Base-by-base conservation (phyloP, 129 eudicot genomes). In the Flaveria bidentis region DNA sequence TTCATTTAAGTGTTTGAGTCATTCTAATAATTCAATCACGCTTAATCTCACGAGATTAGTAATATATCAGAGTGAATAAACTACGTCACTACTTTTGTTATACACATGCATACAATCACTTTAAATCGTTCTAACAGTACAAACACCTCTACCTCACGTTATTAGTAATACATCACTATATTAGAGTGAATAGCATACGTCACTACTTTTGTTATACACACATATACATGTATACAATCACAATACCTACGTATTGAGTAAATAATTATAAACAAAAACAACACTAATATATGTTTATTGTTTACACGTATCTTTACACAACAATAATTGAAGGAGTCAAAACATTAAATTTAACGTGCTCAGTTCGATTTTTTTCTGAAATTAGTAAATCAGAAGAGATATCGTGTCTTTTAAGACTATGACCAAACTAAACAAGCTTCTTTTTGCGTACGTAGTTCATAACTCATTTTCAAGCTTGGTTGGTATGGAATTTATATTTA, bases 331-430 rank as follows among this genome's bases (percentile, higher is more conserved):
- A 33, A 58, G 36, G 67, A 49, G 18, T 64, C 17, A 22, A 50
- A 51, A 76, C 66, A 28, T 50, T 14, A 64, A 53, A 75, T 75
- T n/a, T 75, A 41, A 76, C 73, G 80, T 76, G 80, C 52, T 76
- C 6, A 11, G 5, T 65, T 17, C 10, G 5, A 25, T 1, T 20
- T 76, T 33, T 65, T 65, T 20, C 72, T 42, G 16, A 18, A 76
- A 76, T 65, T 76, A 23, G 80, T 65, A 50, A 76, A 64, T 65
- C 13, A 33, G 36, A 47, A 47, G 55, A 75, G 79, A 63, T 51
- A 49, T 51, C 33, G 47, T 75, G 60, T 52, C 63, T 11, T 55
- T 64, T 76, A 13, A 57, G 63, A 18, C 22, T 18, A 33, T 28
- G 14, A 18, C 50, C 63, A 63, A 64, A 36, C 52, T 44, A 63